A percentile compares a stretch with the other conserved stretches of the same genome.
Evolutionary conservation across 192 early-diverging fungal genomes (phyloP).

Genomic region (Kappamyces sp.): DNA sequence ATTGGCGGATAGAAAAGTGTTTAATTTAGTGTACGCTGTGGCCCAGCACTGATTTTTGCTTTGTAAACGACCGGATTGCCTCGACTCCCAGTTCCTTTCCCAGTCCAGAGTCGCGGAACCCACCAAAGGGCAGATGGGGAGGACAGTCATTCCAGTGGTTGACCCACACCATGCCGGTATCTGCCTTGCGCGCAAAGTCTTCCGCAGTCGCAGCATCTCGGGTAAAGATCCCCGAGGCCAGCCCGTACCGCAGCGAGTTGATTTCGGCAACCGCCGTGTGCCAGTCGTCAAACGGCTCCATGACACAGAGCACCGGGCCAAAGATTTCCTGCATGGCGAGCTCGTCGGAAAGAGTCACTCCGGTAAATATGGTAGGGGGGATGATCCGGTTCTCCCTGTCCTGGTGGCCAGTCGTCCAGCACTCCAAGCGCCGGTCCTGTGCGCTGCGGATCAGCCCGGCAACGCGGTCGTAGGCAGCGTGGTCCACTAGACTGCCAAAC

Average conservation of each 20-base stretch:
- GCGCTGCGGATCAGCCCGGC: neutral
- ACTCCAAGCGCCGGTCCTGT: neutral
- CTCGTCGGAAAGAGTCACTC: conserved; percentile 58
- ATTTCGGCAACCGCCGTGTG: conserved; percentile 5
- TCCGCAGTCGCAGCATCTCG: neutral
- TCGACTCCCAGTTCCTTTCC: conserved; percentile 25
- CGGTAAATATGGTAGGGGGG: conserved; percentile 70
- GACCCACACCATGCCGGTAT: conserved; percentile 11
- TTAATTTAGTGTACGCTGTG: too few relatives aligned
- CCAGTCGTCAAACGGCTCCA: conserved; percentile 8
- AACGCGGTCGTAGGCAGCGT: neutral
- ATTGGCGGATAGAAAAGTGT: too few relatives aligned
- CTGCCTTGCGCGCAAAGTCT: conserved; percentile 1
- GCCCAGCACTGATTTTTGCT: conserved; percentile 16
- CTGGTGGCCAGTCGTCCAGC: neutral
- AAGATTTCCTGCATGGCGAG: conserved; percentile 67
- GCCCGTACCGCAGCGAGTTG: conserved; percentile 8
- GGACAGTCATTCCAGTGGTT: neutral
- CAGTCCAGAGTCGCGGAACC: neutral
- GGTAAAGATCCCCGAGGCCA: conserved; percentile 17
- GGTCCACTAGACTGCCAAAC: conserved; percentile 7
- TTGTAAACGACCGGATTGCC: conserved; percentile 20
- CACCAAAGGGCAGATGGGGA: conserved; percentile 8
- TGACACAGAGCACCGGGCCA: conserved; percentile 16
- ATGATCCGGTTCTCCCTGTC: conserved; percentile 59